Evolutionary conservation across 495 filamentous ascomycete species (phyloP).

Genomic region (Pyronema domesticum): DNA sequence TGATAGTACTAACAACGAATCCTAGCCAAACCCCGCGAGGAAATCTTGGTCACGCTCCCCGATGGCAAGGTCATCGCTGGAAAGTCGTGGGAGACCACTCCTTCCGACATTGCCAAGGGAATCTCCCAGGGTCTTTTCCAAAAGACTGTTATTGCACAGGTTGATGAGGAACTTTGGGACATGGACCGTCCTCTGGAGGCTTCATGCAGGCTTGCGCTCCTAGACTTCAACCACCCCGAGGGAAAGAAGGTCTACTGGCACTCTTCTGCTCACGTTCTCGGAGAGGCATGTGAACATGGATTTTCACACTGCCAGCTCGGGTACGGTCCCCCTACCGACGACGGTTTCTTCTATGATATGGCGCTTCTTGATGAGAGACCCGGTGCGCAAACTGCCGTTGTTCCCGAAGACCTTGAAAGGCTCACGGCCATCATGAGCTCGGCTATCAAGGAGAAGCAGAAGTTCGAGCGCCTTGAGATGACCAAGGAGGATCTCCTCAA

Average conservation of each 20-base stretch:
- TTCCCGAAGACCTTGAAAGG: slow-evolving; percentile 55
- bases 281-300: slow-evolving; percentile 74
- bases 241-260: slow-evolving; percentile 79
- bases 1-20: background rate
- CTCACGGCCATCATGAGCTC: slow-evolving; percentile 56
- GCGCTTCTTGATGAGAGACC: slow-evolving; percentile 44
- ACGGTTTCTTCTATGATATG: slow-evolving; percentile 99
- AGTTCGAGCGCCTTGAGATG: slow-evolving; percentile 74
- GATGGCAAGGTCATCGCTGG: slow-evolving; percentile 44
- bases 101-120: slow-evolving; percentile 43
- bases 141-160: slow-evolving; percentile 60
- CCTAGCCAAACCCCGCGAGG: slow-evolving; percentile 40
- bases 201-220: slow-evolving; percentile 56
- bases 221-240: slow-evolving; percentile 70
- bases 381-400: slow-evolving; percentile 40
- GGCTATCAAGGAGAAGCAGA: slow-evolving; percentile 90
- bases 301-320: slow-evolving; percentile 71
- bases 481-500: slow-evolving; percentile 78
- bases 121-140: slow-evolving; percentile 55
- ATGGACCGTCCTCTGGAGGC: slow-evolving; percentile 72
- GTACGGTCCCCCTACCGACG: slow-evolving; percentile 77
- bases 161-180: slow-evolving; percentile 82
- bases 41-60: slow-evolving; percentile 47
- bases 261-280: slow-evolving; percentile 80
- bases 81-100: slow-evolving; percentile 56